Percentiles rank a stretch among this genome's conserved stretches.
Conservation (phyloP, 176 grass and related monocot species). For the Phyllostachys edulis region DNA sequence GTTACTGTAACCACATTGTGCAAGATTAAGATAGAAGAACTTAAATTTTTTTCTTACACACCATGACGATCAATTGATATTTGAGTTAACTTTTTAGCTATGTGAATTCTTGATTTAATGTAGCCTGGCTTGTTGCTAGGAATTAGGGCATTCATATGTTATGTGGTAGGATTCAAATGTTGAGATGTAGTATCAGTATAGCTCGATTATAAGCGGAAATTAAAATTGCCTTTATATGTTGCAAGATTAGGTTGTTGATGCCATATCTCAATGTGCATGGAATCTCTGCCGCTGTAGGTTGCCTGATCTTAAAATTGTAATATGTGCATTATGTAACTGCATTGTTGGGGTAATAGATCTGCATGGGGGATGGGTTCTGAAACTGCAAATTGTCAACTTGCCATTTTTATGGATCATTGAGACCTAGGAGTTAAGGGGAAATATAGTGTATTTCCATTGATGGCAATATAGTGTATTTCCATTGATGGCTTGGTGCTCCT, state of each 20-base stretch:
- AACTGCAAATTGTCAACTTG: background rate
- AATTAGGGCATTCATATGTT: constrained; percentile 1
- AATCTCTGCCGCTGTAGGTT: background rate
- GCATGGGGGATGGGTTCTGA: background rate
- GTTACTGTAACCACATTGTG: background rate
- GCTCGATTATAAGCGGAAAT: background rate
- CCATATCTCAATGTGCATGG: background rate
- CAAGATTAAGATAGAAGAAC: background rate
- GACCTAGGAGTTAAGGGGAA: background rate
- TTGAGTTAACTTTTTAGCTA: background rate
- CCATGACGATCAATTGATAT: background rate
- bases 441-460: background rate
- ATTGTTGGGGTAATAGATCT: background rate
- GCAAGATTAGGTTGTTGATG: background rate
- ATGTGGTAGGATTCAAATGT: constrained; percentile 21
- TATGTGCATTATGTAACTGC: background rate
- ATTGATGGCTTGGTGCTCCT: background rate
- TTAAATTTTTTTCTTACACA: background rate
- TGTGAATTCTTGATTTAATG: background rate
- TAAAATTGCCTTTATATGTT: background rate
- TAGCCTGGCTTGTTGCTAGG: background rate
- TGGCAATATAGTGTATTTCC: background rate
- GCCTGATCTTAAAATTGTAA: background rate
- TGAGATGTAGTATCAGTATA: background rate
- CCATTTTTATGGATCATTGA: background rate